phyloP scores from a whole-genome alignment of 495 filamentous ascomycete genomes.

The Aspergillus mulundensis region DNA sequence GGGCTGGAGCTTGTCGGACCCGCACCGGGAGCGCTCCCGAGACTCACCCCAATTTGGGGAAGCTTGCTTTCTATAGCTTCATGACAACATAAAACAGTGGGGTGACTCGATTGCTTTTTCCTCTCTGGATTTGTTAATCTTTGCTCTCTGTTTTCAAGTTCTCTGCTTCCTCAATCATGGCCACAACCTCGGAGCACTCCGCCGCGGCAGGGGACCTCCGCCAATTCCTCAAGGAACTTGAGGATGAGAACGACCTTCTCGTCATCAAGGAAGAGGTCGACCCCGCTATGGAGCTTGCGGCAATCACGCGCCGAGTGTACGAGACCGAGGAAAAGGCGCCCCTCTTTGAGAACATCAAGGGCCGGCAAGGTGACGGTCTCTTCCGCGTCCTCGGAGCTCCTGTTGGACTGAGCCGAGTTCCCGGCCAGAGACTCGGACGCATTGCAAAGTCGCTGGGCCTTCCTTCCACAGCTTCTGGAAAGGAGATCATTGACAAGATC shows the following conservation, averaged over 20 bases:
- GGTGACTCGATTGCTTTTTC: background rate
- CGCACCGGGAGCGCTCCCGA: background rate
- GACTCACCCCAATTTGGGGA: background rate
- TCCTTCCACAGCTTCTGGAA: constrained; percentile 20
- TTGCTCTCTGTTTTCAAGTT: background rate
- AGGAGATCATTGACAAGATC: constrained; percentile 30
- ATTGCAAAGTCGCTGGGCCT: constrained; percentile 28
- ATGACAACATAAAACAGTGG: background rate
- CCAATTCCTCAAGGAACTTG: constrained; percentile 26
- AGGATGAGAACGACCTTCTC: constrained; percentile 30
- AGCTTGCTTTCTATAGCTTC: background rate
- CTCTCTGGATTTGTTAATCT: background rate
- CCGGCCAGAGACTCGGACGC: constrained; percentile 23
- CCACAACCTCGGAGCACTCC: background rate
- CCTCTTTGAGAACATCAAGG: constrained; percentile 36
- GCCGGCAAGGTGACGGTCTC: constrained; percentile 23
- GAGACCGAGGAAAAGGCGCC: constrained; percentile 35
- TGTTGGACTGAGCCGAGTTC: constrained; percentile 19
- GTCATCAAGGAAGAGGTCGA: constrained; percentile 29
- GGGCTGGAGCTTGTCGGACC: background rate
- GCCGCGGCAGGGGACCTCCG: constrained; percentile 17
- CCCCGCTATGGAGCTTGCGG: constrained; percentile 31
- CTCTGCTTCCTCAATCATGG: background rate
- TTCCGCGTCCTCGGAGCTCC: constrained; percentile 37
- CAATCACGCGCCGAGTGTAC: constrained; percentile 31